A percentile compares a stretch with the other conserved stretches of the same genome.
phyloP scores from a whole-genome alignment of 1,139 yeast genomes.

The Pneumocystis oryctolagi region DNA sequence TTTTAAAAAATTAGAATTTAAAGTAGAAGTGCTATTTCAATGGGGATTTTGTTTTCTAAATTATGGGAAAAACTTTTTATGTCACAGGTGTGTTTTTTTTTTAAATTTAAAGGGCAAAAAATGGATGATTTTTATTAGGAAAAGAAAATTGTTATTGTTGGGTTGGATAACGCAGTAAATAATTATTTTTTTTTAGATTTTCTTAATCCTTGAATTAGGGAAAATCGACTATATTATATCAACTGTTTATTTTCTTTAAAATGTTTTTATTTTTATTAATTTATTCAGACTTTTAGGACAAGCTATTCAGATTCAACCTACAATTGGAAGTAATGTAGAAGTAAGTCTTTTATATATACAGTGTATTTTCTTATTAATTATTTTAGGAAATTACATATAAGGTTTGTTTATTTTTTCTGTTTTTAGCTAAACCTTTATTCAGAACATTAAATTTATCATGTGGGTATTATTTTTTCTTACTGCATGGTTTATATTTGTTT shows the following conservation, averaged over 20 bases:
- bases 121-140: not conserved
- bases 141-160: not conserved
- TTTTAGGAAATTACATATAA: not conserved
- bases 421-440: constrained; percentile 18
- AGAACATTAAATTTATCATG: constrained; percentile 74
- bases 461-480: constrained; percentile 25
- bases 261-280: not conserved
- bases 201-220: not conserved
- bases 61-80: not conserved
- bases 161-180: not conserved
- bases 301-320: constrained; percentile 9
- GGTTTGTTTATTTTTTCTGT: not conserved
- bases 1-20: too few relatives aligned
- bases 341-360: constrained; percentile 48
- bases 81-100: not conserved
- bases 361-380: not conserved
- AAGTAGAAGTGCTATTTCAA: not conserved
- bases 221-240: not conserved
- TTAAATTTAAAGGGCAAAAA: not conserved
- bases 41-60: not conserved
- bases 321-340: constrained; percentile 94
- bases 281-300: not conserved
- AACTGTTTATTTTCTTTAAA: not conserved
- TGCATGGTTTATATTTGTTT: not conserved
- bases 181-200: not conserved